Evolutionary conservation across 1,284 basidiomycete genomes (phyloP), one percentile per base, ranked within the genome.

Genomic region (Cutaneotrichosporon mucoides): DNA sequence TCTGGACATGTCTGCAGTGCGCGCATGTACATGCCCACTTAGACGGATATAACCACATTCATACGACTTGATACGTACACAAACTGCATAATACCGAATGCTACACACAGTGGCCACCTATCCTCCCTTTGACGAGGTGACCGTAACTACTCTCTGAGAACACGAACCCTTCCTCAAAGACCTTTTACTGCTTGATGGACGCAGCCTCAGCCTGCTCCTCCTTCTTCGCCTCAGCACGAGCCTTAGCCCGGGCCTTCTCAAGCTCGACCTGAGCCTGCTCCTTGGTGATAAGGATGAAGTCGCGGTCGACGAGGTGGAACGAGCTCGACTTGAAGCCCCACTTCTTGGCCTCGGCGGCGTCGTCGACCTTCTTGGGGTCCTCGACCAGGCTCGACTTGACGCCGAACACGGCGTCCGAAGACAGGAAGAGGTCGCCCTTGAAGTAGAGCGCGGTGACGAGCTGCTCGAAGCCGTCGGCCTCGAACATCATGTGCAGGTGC

Each of bases 361-460:
- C 60, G 15, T 49, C 41, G 12, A 66, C 38, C 50, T 54, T 24
- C 36, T 53, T 56, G 42, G 63, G 62, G 50, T 64, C 57, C 11
- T 34, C 54, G 49, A 66, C 55, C 4, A 66, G 63, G 15, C 47
- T 53, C n/a, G 37, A 38, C 60, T 66, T 66, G 55, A 64, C 65
- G 33, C 65, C 65, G 47, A 66, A 66, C 44, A 66, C 65, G 35
- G 65, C 65, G 63, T 66, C 65, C 35, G 57, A 59, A 11, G 55
- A 57, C 15, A 64, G 60, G 57, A 64, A 64, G n/a, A 64, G 59
- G 63, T 90, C 88, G 13, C 84, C 86, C 59, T 86, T 83, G 16
- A 87, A 85, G 75, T 89, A 93, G 10, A 91, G 72, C 1, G 89
- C 84, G 0, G 90, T 92, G 16, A 82, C 80, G 44, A 93, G 83